phyloP scores from a whole-genome alignment of 331 rosid genomes.

The Telfairia occidentalis region DNA sequence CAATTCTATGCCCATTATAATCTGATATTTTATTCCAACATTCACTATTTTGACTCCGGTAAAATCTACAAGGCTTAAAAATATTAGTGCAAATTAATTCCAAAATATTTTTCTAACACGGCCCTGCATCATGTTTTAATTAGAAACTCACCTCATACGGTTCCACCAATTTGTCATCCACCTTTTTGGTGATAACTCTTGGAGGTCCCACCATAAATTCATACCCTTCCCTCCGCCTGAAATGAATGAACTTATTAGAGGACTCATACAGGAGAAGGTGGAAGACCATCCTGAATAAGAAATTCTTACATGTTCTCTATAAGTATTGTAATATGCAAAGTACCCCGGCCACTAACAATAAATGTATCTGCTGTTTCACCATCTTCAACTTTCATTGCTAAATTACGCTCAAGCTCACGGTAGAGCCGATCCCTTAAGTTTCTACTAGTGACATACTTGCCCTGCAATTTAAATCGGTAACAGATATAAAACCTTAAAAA shows the following conservation, averaged over 20 bases:
- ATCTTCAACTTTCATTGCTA: constrained; percentile 96
- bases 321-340: constrained; percentile 87
- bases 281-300: constrained; percentile 15
- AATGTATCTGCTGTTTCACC: constrained; percentile 98
- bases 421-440: constrained; percentile 86
- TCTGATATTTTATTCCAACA: neutral
- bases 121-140: neutral
- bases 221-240: constrained; percentile 95
- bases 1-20: too few relatives aligned
- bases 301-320: constrained; percentile 87
- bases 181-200: constrained; percentile 82
- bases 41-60: neutral
- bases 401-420: constrained; percentile 91
- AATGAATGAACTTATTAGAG: constrained; percentile 22
- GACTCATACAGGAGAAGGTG: neutral
- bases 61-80: neutral
- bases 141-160: constrained; percentile 71
- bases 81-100: neutral
- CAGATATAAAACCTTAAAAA: neutral
- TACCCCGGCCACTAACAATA: constrained; percentile 95
- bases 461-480: constrained; percentile 31
- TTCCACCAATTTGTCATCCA: constrained; percentile 59
- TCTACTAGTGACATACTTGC: constrained; percentile 94
- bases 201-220: constrained; percentile 99
- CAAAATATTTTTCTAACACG: neutral